Conservation (phyloP, 1,284 basidiomycete genomes). For the Microbotryomycetes sp. region DNA sequence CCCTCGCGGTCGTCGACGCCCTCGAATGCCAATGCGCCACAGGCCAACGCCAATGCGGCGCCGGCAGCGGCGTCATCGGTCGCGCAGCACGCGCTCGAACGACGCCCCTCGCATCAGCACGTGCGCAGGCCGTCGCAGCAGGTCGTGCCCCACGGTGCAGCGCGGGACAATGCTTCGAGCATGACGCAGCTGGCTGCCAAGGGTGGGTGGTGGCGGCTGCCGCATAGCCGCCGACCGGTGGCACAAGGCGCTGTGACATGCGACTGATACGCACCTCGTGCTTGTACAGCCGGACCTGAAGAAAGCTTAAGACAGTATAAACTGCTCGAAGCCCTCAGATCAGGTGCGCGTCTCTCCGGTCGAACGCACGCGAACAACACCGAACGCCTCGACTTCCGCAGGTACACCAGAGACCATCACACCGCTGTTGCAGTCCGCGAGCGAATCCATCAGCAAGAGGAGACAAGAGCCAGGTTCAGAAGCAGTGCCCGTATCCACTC, state of each 20-base stretch:
- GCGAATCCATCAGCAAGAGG: not conserved
- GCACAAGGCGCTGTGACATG: not conserved
- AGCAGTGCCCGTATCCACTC: conserved; percentile 3
- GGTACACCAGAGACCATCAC: not conserved
- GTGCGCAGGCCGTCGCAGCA: not conserved
- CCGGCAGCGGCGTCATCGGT: too few relatives aligned
- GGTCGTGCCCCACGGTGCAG: not conserved
- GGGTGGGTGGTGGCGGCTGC: not conserved
- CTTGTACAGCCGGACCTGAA: conserved; percentile 19
- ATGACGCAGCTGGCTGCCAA: not conserved
- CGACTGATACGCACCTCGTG: not conserved
- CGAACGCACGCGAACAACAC: not conserved
- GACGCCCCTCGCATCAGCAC: not conserved
- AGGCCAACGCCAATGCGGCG: not conserved
- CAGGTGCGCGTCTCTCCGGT: conserved; percentile 17
- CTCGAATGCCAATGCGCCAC: not conserved
- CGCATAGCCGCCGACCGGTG: not conserved
- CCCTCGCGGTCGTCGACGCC: not conserved
- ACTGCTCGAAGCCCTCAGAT: conserved; percentile 32
- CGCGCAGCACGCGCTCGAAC: not conserved
- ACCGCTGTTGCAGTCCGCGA: not conserved
- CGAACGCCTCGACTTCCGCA: too few relatives aligned
- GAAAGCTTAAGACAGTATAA: conserved; percentile 27
- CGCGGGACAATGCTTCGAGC: not conserved
- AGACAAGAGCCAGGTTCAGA: not conserved